phyloP scores from a whole-genome alignment of 1,284 basidiomycete genomes.

The Austropuccinia psidii region DNA sequence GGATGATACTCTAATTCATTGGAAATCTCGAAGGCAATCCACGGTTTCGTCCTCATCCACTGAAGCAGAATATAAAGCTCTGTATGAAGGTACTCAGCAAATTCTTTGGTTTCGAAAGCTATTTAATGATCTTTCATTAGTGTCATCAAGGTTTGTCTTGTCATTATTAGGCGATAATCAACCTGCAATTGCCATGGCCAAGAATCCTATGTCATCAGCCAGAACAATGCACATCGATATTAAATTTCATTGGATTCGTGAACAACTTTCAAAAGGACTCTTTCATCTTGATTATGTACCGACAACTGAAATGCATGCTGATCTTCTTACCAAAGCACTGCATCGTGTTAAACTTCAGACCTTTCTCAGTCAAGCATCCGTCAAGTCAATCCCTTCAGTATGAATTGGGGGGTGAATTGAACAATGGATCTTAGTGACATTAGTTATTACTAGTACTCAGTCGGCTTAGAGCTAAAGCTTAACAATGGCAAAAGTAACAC shows the following conservation, averaged over 20 bases:
- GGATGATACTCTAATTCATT: not conserved
- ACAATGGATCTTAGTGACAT: no score
- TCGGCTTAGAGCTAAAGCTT: no score
- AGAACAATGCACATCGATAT: slow-evolving; percentile 52
- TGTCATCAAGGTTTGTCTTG: no score
- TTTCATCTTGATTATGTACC: slow-evolving; percentile 46
- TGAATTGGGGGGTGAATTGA: no score
- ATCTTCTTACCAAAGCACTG: slow-evolving; percentile 52
- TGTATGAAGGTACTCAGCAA: not conserved
- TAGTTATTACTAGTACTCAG: no score
- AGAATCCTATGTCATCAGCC: slow-evolving; percentile 46
- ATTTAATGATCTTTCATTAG: no score
- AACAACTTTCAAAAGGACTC: slow-evolving; percentile 45
- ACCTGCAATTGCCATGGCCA: slow-evolving; percentile 47
- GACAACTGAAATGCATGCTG: slow-evolving; percentile 48
- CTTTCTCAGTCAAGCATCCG: no score
- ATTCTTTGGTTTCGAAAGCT: not conserved
- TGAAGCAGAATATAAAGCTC: not conserved
- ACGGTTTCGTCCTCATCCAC: not conserved
- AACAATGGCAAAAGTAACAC: no score
- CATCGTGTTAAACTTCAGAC: slow-evolving; percentile 31
- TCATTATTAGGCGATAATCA: no score
- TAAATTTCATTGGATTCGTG: slow-evolving; percentile 50
- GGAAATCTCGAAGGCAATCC: not conserved
- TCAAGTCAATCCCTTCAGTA: no score